Percentiles rank a stretch among this genome's conserved stretches.
phyloP scores from a whole-genome alignment of 2,329 filamentous ascomycete genomes.

The Trichophyton benhamiae region DNA sequence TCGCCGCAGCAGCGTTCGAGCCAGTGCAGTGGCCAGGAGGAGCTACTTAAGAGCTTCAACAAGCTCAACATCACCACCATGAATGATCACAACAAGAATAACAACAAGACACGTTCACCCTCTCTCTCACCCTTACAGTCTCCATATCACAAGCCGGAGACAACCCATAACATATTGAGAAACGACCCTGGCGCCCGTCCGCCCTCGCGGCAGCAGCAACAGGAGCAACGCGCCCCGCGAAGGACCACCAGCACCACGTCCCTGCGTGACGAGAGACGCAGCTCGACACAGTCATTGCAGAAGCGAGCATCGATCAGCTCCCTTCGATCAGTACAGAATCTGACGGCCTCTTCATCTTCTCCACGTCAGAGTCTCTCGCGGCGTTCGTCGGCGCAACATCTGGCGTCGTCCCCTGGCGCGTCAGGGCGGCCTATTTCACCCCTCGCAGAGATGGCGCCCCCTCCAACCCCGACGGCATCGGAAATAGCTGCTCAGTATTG shows the following conservation, averaged over 20 bases:
- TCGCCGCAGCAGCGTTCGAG: conserved; percentile 1
- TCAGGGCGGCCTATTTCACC: conserved; percentile 22
- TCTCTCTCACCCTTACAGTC: conserved; percentile 5
- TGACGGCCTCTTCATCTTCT: conserved; percentile 17
- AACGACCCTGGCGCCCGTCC: conserved; percentile 5
- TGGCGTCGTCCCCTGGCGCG: conserved; percentile 15
- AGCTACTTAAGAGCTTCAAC: conserved; percentile 9
- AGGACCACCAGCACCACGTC: conserved; percentile 26
- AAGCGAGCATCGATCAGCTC: conserved; percentile 30
- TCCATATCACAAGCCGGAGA: neutral
- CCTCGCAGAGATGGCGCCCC: conserved; percentile 10
- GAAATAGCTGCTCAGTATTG: conserved; percentile 58
- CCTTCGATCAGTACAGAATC: conserved; percentile 24
- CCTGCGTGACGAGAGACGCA: conserved; percentile 26
- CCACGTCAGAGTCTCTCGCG: conserved; percentile 24
- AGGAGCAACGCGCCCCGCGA: conserved; percentile 16
- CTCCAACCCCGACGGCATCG: conserved; percentile 35
- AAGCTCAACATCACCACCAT: conserved; percentile 7
- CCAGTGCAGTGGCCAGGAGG: conserved; percentile 5
- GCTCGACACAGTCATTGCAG: conserved; percentile 25
- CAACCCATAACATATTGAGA: neutral
- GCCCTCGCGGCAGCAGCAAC: conserved; percentile 5
- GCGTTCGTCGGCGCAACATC: conserved; percentile 23
- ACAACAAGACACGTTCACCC: neutral
- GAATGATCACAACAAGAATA: neutral